Evolutionary conservation across 2,329 filamentous ascomycete genomes (phyloP), one percentile per base, ranked within the genome.

Genomic region (Alternaria longipes): DNA sequence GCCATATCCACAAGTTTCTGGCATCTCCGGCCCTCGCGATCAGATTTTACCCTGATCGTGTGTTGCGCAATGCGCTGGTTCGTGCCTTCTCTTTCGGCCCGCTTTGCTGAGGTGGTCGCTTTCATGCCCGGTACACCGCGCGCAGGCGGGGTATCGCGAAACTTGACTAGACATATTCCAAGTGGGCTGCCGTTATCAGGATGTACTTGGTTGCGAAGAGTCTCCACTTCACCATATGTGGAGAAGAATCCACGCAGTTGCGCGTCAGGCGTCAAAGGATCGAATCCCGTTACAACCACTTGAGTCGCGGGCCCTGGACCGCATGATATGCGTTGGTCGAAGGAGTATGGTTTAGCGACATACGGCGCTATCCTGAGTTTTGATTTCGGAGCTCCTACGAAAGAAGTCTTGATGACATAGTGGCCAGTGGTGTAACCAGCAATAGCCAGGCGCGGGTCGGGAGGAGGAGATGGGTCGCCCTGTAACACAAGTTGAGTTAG

Each of bases 261-360:
- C 56, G 88, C 86, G 70, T 97, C 92, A 12, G 92, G 87, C 41
- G 91, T 90, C 66, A 98, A 83, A 7, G 94, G 94, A 78, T 98
- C 95, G 77, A 97, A 97, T n/a, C 93, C 93, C n/a, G 90, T 94
- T 20, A 97, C 93, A 4, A 98, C 90, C 50, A 99, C 89, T 76
- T 97, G 93, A 3, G 91, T 93, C 2, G 95, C 92, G 14, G 94
- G 94, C 0, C 93, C 93, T 24, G 93, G 92, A 0, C 94, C 94
- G 70, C 96, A 88, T 2, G 94, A 97, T 5, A 92, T 93, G 70
- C 88, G 89, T 5, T 89, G 82, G 76, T 98, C 94, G 79, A 93
- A 95, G 26, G 87, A 81, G 79, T 96, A 97, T 22, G 91, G 90
- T 75, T 89, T 91, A 53, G 97, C 82, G 62, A 90, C 89, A 80